These are phyloP conservation scores for Paraglomus occultum DNA, from an alignment of 192 early-diverging fungal genomes.

Conservation along the genomic window DNA sequence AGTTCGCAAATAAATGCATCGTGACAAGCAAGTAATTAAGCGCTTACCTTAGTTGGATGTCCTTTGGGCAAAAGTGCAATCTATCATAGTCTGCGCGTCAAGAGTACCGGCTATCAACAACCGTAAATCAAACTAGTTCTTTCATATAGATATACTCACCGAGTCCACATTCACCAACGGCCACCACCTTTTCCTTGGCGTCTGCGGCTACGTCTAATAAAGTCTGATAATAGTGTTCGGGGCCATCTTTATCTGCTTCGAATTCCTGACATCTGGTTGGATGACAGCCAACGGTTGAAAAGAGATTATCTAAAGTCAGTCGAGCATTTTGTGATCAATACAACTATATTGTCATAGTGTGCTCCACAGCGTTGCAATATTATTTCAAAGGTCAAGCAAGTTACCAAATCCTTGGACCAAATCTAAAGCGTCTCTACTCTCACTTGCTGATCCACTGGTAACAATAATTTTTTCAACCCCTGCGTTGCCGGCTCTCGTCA, in stretches of 20 bases:
- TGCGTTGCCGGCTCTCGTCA: conserved; percentile 62
- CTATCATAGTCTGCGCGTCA: conserved; percentile 82
- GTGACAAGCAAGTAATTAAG: not conserved
- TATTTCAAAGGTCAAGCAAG: not conserved
- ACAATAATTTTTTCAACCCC: conserved; percentile 80
- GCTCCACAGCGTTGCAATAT: not conserved
- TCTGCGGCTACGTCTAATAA: conserved; percentile 44
- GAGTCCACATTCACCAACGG: conserved; percentile 93
- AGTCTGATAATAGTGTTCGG: conserved; percentile 59
- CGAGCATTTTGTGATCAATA: conserved; percentile 6
- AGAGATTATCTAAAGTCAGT: conserved; percentile 45
- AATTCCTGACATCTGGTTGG: conserved; percentile 81
- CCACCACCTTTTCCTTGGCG: conserved; percentile 65
- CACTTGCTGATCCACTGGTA: conserved; percentile 67
- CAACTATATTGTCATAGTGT: not conserved
- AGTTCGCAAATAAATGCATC: not conserved
- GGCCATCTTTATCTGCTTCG: conserved; percentile 51
- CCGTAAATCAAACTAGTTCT: not conserved
- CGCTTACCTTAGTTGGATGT: conserved; percentile 59
- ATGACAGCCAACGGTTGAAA: conserved; percentile 81
- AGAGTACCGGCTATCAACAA: not conserved
- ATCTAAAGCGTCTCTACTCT: conserved; percentile 59
- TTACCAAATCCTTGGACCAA: conserved; percentile 53
- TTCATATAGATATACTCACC: conserved; percentile 34
- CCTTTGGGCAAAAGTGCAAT: conserved; percentile 75